Evolutionary conservation across 495 filamentous ascomycete species (phyloP), one percentile per base, ranked within the genome.

Genomic region (Aspergillus mulundensis): DNA sequence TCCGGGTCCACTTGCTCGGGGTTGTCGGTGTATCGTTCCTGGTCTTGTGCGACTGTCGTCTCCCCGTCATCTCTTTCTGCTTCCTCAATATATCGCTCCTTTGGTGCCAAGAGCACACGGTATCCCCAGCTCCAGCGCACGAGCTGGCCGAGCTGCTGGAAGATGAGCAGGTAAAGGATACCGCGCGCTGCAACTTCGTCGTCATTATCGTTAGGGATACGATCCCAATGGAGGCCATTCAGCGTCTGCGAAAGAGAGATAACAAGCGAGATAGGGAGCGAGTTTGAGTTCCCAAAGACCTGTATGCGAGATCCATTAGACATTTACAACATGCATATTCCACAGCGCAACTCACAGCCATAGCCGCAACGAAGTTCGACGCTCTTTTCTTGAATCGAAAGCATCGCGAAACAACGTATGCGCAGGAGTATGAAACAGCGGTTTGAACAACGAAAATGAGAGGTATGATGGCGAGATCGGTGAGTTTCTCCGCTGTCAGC

Each of bases 91-190:
- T 70, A 79, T 18, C 67, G 70, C 23, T 84, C 81, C 54, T 86
- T 84, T 3, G 91, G 90, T 15, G 91, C 91, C 7, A 98, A 77
- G 15, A 98, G 75, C 40, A 97, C 83, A 63, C 96, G 90, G 64
- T 95, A 97, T 8, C 94, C 94, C 95, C 95, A 98, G 60, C 89
- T 97, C 94, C 94, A 98, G 51, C 94, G 81, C 45, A 98, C 86
- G 19, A 97, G 78, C 69, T 98, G 94, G 20, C 94, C 94, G 16
- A 98, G 83, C 67, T 98, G 94, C 73, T 97, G 94, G 72, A 98
- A 98, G 61, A 98, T 95, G 52, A 98, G 77, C 11, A 98, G 79
- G 63, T 98, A 98, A 2, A 98, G 76, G 54, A 98, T 97, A 48
- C 94, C 94, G 21, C 94, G 84, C 1, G 94, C 92, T 8, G 85